phyloP scores from a whole-genome alignment of 495 filamentous ascomycete genomes.

The Tetracladium setigerum region DNA sequence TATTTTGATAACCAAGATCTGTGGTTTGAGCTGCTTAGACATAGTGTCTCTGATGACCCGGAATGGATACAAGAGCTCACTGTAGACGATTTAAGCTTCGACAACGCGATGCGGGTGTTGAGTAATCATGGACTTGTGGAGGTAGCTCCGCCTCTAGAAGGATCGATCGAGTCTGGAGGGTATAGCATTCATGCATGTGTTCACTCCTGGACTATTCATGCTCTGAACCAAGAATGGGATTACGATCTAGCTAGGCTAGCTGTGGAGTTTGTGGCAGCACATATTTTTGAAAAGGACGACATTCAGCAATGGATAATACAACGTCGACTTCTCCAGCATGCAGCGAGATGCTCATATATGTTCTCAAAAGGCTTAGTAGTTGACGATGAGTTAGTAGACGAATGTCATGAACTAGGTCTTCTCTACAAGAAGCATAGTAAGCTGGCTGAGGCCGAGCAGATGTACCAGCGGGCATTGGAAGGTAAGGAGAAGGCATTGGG shows the following conservation, averaged over 20 bases:
- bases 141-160: conserved; percentile 12
- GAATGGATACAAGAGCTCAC: conserved; percentile 15
- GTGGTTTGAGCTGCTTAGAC: conserved; percentile 36
- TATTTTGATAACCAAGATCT: conserved; percentile 43
- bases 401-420: conserved; percentile 14
- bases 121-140: conserved; percentile 26
- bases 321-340: conserved; percentile 33
- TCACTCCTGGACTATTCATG: conserved; percentile 31
- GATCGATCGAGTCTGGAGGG: conserved; percentile 20
- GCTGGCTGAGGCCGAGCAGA: conserved; percentile 25
- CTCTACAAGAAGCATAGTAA: conserved; percentile 27
- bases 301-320: conserved; percentile 24
- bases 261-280: conserved; percentile 17
- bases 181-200: conserved; percentile 34
- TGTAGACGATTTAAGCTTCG: conserved; percentile 18
- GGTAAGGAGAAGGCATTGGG: conserved; percentile 32
- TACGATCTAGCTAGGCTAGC: conserved; percentile 19
- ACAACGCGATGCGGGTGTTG: conserved; percentile 15
- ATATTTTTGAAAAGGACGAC: conserved; percentile 16
- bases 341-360: conserved; percentile 23
- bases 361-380: conserved; percentile 4
- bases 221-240: conserved; percentile 26
- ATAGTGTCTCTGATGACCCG: conserved; percentile 6
- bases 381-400: conserved; percentile 7
- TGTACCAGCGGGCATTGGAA: conserved; percentile 29